Percentiles rank a stretch among this genome's conserved stretches.
Evolutionary conservation across 2,329 filamentous ascomycete species (phyloP).

Genomic region (Arthrobotrys conoides): DNA sequence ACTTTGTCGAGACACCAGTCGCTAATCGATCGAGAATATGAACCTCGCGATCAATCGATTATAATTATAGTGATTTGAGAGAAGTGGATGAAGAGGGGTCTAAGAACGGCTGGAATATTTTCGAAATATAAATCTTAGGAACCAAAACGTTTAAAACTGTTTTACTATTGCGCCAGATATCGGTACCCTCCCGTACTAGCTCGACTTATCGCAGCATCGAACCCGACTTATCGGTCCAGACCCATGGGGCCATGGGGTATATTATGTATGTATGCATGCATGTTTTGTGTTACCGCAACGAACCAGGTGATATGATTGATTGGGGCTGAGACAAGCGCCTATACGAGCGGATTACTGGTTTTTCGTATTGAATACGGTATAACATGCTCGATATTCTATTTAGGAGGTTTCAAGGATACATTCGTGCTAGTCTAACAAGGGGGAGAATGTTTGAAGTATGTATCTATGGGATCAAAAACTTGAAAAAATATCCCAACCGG

Average conservation of each 20-base stretch:
- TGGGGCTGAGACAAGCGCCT: not conserved
- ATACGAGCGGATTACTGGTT: not conserved
- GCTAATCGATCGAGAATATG: too few species aligned
- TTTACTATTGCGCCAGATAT: too few species aligned
- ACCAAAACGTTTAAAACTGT: too few species aligned
- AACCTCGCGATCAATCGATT: too few species aligned
- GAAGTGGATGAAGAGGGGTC: too few species aligned
- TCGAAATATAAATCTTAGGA: too few species aligned
- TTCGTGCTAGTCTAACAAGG: not conserved
- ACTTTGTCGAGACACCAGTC: too few species aligned
- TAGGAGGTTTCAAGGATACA: not conserved
- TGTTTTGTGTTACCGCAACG: constrained; percentile 1
- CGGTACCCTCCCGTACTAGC: too few species aligned
- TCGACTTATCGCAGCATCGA: too few species aligned
- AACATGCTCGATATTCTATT: not conserved
- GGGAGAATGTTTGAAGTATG: not conserved
- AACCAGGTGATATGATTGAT: not conserved
- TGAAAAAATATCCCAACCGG: not conserved
- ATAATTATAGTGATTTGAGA: too few species aligned
- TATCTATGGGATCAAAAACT: not conserved
- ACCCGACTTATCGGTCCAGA: not conserved
- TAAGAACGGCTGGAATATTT: too few species aligned
- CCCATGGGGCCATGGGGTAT: not conserved
- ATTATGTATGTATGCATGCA: not conserved
- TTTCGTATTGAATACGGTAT: not conserved